phyloP scores from a whole-genome alignment of 192 early-diverging fungal genomes.

The Haplosporangium gracile region DNA sequence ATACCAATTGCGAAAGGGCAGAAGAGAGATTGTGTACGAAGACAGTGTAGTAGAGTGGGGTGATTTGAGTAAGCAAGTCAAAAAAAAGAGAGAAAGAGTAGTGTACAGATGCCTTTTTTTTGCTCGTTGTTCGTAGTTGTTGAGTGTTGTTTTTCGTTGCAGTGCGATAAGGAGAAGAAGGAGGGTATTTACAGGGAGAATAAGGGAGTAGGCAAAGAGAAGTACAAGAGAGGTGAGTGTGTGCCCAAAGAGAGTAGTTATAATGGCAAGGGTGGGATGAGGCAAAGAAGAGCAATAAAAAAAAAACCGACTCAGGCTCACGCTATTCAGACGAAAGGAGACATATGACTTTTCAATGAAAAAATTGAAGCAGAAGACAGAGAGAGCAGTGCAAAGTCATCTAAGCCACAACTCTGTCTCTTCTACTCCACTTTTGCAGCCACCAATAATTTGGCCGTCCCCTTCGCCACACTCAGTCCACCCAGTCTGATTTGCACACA shows the following conservation, averaged over 20 bases:
- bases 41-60: not conserved
- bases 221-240: not conserved
- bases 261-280: too few relatives aligned
- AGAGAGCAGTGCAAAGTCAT: not conserved
- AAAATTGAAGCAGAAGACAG: not conserved
- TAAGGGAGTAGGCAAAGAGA: not conserved
- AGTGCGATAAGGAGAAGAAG: not conserved
- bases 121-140: not conserved
- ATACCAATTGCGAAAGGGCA: not conserved
- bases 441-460: not conserved
- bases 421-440: not conserved
- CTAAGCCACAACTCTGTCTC: not conserved
- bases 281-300: not conserved
- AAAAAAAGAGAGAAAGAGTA: not conserved
- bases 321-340: not conserved
- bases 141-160: not conserved
- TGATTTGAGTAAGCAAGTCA: not conserved
- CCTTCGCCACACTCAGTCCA: not conserved
- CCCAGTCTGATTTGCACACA: not conserved
- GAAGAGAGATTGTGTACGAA: not conserved
- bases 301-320: not conserved
- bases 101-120: slow-evolving; percentile 1
- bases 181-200: too few relatives aligned
- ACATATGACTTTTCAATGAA: not conserved
- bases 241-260: not conserved